phyloP scores from a whole-genome alignment of 192 early-diverging fungal species.

The Coemansia sp. region DNA sequence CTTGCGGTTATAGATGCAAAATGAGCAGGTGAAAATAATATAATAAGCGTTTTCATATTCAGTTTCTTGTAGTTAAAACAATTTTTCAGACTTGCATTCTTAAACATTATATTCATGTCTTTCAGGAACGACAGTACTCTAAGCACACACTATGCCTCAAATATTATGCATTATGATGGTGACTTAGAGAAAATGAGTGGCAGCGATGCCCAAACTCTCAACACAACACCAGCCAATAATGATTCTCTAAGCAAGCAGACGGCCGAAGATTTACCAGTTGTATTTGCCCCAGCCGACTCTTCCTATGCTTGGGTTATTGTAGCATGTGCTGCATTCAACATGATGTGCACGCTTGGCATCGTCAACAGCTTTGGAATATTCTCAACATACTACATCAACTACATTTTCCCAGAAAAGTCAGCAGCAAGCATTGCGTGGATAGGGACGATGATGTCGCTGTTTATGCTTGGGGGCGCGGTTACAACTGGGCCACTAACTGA shows the following conservation, averaged over 20 bases:
- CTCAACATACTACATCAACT: slow-evolving; percentile 43
- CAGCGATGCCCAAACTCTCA: neutral
- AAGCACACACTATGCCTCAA: neutral
- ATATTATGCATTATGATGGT: neutral
- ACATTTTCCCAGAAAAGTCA: slow-evolving; percentile 25
- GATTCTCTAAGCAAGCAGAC: neutral
- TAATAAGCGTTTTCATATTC: neutral
- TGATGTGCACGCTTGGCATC: slow-evolving; percentile 40
- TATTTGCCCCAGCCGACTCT: slow-evolving; percentile 15
- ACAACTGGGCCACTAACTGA: slow-evolving; percentile 36
- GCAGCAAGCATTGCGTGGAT: slow-evolving; percentile 43
- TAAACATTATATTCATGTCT: slow-evolving; percentile 3
- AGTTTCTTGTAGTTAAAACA: neutral
- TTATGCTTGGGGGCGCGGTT: slow-evolving; percentile 39
- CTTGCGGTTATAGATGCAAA: neutral
- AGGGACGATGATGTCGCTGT: slow-evolving; percentile 33
- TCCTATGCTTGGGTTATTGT: slow-evolving; percentile 47
- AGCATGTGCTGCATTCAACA: slow-evolving; percentile 23
- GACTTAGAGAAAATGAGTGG: neutral
- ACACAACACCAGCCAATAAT: neutral
- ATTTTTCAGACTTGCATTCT: neutral
- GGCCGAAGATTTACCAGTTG: neutral
- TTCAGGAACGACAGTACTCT: slow-evolving; percentile 10
- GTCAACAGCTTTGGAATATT: slow-evolving; percentile 48
- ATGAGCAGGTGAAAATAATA: neutral